Evolutionary conservation across 1,139 yeast genomes (phyloP), one percentile per base, ranked within the genome.

Genomic region (Kodamaea ohmeri): DNA sequence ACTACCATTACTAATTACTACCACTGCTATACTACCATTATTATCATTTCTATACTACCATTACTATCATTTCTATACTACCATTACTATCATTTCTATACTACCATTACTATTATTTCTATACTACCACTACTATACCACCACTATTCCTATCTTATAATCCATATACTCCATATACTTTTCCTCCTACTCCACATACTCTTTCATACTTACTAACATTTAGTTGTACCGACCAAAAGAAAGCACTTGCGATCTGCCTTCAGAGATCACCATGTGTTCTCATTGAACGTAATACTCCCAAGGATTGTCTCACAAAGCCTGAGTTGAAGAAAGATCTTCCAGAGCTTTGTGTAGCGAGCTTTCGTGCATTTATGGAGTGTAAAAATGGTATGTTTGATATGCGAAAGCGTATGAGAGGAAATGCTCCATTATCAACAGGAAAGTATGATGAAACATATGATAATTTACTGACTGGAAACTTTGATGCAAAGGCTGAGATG

Each of bases 241-340:
- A 79, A 52, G 96, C 95, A 12, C 88, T 92, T 45, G 97, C 97
- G 6, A 83, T 92, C 17, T 92, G 98, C 56, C 72, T 92, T 35
- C 98, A 92, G 60, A 73, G 97, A 58, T 89, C 97, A 4, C 97
- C 97, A 12, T 92, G 98, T 61, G 98, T 92, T 40, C 74, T 92
- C 67, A 76, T 92, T 28, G 87, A 92, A 47, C 71, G 98, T 47
- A 76, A 92, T 61, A 86, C 89, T 2, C 98, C 98, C 4, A 83
- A 86, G 48, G 83, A 88, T 44, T 92, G 98, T 57, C 63, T 90
- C 18, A 83, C 85, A 32, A 73, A 89, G 47, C 95, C 96, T 1
- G 83, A 83, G 46, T 71, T 92, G 34, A 71, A 81, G 40, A 72
- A 73, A 41, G 83, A 85, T 34, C 67, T 92, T 25, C 98, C 98